Evolutionary conservation across 1,139 yeast species (phyloP), one percentile per base, ranked within the genome.

Genomic region (Scheffersomyces insectosa): DNA sequence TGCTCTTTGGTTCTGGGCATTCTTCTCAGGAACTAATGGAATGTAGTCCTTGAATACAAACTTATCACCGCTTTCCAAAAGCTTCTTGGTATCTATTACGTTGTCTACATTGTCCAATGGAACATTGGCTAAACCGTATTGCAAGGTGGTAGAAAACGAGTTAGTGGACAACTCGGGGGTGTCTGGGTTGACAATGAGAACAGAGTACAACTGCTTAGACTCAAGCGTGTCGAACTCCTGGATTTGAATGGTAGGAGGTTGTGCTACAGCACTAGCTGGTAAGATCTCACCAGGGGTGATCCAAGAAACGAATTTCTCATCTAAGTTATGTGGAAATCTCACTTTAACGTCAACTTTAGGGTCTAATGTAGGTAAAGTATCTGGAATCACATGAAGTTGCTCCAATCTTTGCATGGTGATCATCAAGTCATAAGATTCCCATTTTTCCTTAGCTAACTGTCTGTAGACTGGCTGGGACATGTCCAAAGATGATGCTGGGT

Each of bases 21-120:
- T 93, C 68, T 88, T 88, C 61, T 91, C 98, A 11, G 98, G 97
- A 31, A 81, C 79, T 41, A 97, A 89, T 23, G 99, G 97, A 33
- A 75, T 60, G 60, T 89, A 93, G n/a, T 79, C 75, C 41, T 74
- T 68, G 50, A 87, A 70, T 38, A 78, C 81, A 38, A 51, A 49
- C 20, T 57, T 52, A 3, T 66, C 73, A 42, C 66, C 75, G 15
- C 78, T 64, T 33, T 58, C 54, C 47, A 78, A 61, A 41, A 71
- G 55, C 52, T 72, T 79, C 37, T 68, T 62, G 25, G 84, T 72
- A 51, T 81, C 80, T 36, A 88, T 78, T 35, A 76, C 63, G 53
- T 85, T 80, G 50, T 84, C 80, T 45, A 74, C 75, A 54, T 83
- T 81, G 34, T 76, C 68, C 37, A 90, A 66, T 36, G 80, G 74